Evolutionary conservation across 2,329 filamentous ascomycete species (phyloP).

Genomic region (Ilyonectria destructans): DNA sequence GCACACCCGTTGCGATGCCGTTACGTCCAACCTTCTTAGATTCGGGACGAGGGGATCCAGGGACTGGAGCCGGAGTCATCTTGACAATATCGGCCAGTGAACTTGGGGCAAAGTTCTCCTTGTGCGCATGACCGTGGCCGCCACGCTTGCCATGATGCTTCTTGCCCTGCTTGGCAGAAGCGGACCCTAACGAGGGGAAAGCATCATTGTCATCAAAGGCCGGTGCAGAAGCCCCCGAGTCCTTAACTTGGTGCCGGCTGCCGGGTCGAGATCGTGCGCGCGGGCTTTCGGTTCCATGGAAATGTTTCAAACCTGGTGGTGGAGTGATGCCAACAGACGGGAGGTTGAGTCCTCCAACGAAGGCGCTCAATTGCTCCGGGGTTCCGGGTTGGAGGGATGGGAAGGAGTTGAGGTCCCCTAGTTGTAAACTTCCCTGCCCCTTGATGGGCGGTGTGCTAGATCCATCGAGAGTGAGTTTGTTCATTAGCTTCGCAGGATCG

Average conservation of each 20-base stretch:
- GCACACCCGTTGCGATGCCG: conserved; percentile 76
- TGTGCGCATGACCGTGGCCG: conserved; percentile 81
- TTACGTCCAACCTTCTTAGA: conserved; percentile 74
- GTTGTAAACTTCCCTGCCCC: conserved; percentile 79
- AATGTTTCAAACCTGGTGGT: conserved; percentile 80
- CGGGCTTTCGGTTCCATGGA: conserved; percentile 74
- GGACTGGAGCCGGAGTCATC: conserved; percentile 90
- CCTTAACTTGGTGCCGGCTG: conserved; percentile 79
- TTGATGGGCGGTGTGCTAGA: conserved; percentile 76
- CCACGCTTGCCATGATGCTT: conserved; percentile 95
- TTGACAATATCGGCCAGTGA: conserved; percentile 95
- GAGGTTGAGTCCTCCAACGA: conserved; percentile 68
- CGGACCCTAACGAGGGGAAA: conserved; percentile 90
- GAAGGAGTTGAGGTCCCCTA: conserved; percentile 89
- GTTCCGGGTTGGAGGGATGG: conserved; percentile 79
- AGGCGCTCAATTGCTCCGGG: conserved; percentile 72
- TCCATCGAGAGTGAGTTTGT: conserved; percentile 83
- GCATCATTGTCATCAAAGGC: conserved; percentile 95
- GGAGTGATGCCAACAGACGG: conserved; percentile 71
- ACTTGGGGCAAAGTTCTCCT: conserved; percentile 78
- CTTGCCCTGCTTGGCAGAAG: conserved; percentile 82
- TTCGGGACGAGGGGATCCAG: conserved; percentile 72
- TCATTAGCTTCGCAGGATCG: conserved; percentile 90
- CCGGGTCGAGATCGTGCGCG: conserved; percentile 86
- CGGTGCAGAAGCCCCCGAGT: conserved; percentile 77